Percentiles rank a stretch among this genome's conserved stretches.
These are phyloP conservation scores for Boletus rex-veris DNA, from an alignment of 768 basidiomycete species.

Conservation along the genomic window DNA sequence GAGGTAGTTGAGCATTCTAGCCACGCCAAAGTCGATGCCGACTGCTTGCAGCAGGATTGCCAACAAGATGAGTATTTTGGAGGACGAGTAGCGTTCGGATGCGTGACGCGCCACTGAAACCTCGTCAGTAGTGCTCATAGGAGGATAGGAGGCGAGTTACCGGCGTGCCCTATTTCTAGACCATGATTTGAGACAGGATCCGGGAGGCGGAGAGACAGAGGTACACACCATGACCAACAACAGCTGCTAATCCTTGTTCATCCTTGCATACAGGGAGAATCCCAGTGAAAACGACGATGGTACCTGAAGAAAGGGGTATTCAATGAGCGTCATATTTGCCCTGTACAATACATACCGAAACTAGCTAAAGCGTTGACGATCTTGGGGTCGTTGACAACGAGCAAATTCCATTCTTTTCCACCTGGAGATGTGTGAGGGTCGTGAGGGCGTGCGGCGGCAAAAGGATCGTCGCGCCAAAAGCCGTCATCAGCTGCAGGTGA, in stretches of 20 bases:
- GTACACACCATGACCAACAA: constrained; percentile 72
- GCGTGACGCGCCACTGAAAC: constrained; percentile 54
- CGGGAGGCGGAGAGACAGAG: not conserved
- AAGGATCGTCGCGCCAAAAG: constrained; percentile 24
- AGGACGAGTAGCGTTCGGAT: constrained; percentile 44
- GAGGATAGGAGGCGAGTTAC: constrained; percentile 32
- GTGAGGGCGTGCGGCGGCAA: constrained; percentile 1
- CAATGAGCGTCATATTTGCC: not conserved
- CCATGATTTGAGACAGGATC: not conserved
- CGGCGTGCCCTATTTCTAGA: constrained; percentile 77
- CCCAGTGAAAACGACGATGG: constrained; percentile 86
- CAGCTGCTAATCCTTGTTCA: constrained; percentile 79
- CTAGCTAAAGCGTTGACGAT: constrained; percentile 76
- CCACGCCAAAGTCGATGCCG: constrained; percentile 56
- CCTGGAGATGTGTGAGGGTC: constrained; percentile 4
- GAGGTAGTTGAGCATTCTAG: constrained; percentile 44
- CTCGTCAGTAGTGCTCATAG: not conserved
- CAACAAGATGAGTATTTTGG: constrained; percentile 41
- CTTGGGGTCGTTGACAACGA: constrained; percentile 71
- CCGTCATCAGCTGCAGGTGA: constrained; percentile 10
- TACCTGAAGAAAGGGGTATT: constrained; percentile 37
- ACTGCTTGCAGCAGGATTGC: constrained; percentile 41
- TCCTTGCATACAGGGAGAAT: constrained; percentile 75
- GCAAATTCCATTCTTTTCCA: constrained; percentile 56
- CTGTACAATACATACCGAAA: constrained; percentile 45